phyloP scores from a whole-genome alignment of 2,329 filamentous ascomycete genomes.

The Endothia cerciana region DNA sequence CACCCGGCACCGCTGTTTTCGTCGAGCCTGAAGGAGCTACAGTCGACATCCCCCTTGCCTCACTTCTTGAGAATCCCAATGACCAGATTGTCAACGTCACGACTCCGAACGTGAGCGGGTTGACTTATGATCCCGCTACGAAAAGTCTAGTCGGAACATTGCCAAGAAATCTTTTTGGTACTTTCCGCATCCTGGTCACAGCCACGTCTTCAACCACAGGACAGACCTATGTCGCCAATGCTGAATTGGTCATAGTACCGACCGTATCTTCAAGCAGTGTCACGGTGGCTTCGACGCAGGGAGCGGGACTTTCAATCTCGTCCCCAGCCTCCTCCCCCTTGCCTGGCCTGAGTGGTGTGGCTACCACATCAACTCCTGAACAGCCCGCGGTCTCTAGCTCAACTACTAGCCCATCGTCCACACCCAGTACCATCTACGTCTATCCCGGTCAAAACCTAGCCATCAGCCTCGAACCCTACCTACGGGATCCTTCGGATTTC shows the following conservation, averaged over 20 bases:
- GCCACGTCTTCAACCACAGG: neutral
- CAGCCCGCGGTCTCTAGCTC: neutral
- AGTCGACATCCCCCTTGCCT: neutral
- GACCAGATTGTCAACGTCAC: neutral
- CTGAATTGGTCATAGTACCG: neutral
- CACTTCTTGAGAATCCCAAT: neutral
- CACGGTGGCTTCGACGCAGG: too few species aligned
- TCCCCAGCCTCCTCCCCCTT: too few species aligned
- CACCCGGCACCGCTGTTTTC: neutral
- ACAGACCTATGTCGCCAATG: neutral
- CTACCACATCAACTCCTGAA: neutral
- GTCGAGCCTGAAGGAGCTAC: neutral
- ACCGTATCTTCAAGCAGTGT: neutral
- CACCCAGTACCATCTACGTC: neutral
- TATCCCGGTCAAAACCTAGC: neutral
- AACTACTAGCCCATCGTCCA: neutral
- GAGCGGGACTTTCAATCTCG: too few species aligned
- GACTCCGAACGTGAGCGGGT: neutral
- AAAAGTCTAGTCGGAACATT: neutral
- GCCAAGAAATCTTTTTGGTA: neutral
- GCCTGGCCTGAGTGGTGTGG: too few species aligned
- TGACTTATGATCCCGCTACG: neutral
- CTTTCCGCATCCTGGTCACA: neutral
- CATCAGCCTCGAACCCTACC: neutral
- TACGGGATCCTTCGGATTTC: neutral